These are phyloP conservation scores for Globisporangium iwayamae DNA, from an alignment of 352 stramenopile genomes.

Conservation along the genomic window DNA sequence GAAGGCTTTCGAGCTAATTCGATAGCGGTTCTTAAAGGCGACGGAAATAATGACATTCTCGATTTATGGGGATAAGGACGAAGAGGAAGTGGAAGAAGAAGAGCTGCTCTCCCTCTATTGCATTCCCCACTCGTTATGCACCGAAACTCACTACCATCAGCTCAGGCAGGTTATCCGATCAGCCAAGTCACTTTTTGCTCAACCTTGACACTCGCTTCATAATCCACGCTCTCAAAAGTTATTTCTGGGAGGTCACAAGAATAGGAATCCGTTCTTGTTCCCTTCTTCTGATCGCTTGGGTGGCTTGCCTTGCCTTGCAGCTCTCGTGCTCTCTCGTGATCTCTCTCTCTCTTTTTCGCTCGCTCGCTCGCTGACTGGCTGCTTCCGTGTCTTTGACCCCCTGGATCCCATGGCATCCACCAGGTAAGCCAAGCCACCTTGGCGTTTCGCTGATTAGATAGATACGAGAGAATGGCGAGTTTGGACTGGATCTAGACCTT, in stretches of 20 bases:
- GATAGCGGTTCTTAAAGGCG: no score
- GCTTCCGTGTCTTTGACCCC: constrained; percentile 5
- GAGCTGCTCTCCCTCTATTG: background rate
- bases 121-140: no score
- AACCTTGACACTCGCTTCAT: background rate
- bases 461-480: background rate
- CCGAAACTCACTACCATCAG: no score
- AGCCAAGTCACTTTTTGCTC: background rate
- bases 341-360: no score
- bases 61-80: no score
- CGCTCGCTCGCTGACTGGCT: background rate
- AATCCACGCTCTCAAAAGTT: constrained; percentile 6
- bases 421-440: background rate
- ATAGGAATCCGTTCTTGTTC: constrained; percentile 5
- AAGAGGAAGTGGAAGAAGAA: background rate
- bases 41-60: no score
- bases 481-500: background rate
- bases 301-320: background rate
- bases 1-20: no score
- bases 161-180: background rate
- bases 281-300: background rate
- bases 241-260: constrained; percentile 1
- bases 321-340: background rate
- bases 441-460: constrained; percentile 8
- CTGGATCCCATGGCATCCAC: constrained; percentile 2